Conservation (phyloP, 768 basidiomycete species). For the Tulasnella sp. region DNA sequence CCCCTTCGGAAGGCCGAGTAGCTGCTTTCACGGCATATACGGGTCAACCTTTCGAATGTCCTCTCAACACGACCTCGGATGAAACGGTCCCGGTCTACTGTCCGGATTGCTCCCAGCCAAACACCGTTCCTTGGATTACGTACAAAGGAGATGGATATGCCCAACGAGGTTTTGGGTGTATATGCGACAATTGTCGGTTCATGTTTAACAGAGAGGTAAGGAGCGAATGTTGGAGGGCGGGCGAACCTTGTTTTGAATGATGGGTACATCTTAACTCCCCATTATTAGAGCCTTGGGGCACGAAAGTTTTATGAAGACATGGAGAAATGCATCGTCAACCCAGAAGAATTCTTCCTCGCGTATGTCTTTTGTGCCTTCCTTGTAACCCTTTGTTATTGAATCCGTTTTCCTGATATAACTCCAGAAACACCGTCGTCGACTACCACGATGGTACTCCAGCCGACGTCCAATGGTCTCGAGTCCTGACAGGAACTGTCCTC, state of each 20-base stretch:
- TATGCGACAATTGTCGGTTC: neutral
- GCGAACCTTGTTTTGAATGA: neutral
- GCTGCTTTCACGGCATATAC: constrained; percentile 12
- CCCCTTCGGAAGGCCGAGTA: neutral
- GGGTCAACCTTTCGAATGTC: neutral
- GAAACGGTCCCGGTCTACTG: neutral
- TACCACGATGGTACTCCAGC: neutral
- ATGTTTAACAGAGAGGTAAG: constrained; percentile 25
- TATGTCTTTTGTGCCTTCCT: neutral
- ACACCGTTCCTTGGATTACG: constrained; percentile 28
- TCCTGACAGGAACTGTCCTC: neutral
- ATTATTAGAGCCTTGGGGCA: constrained; percentile 18
- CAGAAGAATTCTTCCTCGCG: constrained; percentile 23
- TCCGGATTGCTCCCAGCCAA: neutral
- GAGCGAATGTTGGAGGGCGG: neutral
- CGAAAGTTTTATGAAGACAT: constrained; percentile 26
- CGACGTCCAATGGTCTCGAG: neutral
- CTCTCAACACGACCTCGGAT: neutral
- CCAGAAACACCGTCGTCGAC: constrained; percentile 14
- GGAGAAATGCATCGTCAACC: constrained; percentile 16
- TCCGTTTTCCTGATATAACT: neutral
- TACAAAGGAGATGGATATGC: constrained; percentile 28
- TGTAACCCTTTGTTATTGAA: neutral
- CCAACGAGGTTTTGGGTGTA: constrained; percentile 26
- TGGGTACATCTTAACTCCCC: neutral